Conservation (phyloP, 2,329 filamentous ascomycete species). For the Dothideomycetes sp. region DNA sequence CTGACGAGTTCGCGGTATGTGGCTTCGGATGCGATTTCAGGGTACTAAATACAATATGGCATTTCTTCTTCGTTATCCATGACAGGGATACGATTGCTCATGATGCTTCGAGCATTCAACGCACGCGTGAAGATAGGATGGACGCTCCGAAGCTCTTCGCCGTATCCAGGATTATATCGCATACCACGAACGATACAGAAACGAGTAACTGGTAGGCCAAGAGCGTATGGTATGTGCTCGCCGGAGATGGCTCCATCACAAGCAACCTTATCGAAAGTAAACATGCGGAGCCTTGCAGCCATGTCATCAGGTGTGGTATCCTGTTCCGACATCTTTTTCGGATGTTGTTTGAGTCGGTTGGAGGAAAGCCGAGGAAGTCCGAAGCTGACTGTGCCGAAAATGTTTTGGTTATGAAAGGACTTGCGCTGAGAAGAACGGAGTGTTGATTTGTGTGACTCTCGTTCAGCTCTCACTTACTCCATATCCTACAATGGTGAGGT, state of each 20-base stretch:
- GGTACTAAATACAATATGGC: constrained; percentile 38
- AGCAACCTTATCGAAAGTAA: not conserved
- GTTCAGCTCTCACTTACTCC: no score
- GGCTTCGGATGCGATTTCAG: constrained; percentile 28
- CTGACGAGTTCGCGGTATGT: constrained; percentile 28
- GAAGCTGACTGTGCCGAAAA: no score
- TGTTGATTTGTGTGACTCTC: no score
- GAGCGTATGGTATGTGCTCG: not conserved
- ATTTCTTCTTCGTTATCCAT: constrained; percentile 19
- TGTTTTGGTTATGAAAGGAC: no score
- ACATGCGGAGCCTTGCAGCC: no score
- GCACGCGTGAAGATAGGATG: constrained; percentile 18
- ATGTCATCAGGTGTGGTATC: no score
- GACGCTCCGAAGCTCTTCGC: constrained; percentile 11
- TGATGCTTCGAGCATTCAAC: constrained; percentile 29
- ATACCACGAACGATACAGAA: constrained; percentile 16
- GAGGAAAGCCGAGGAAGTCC: no score
- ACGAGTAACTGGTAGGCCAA: not conserved
- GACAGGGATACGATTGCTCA: constrained; percentile 29
- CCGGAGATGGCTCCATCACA: constrained; percentile 6
- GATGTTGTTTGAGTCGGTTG: no score
- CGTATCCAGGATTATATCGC: constrained; percentile 16
- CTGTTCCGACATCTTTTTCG: no score
- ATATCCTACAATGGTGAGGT: no score
- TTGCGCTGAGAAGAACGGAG: no score